Conservation (phyloP, 2,329 filamentous ascomycete genomes). For the Volutella citrinella region DNA sequence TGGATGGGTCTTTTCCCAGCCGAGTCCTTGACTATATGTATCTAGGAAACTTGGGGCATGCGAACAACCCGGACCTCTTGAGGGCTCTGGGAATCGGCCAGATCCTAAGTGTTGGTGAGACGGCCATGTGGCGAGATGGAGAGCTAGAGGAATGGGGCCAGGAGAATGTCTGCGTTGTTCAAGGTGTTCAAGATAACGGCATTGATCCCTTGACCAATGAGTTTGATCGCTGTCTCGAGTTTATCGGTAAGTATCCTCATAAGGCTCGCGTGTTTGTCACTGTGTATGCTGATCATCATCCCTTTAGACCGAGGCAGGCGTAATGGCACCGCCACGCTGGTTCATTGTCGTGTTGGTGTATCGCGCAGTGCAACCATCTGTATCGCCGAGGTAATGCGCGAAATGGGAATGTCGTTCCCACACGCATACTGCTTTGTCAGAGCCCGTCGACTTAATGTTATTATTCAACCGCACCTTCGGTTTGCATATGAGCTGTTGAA, state of each 20-base stretch:
- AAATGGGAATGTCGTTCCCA: conserved; percentile 77
- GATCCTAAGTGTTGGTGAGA: conserved; percentile 89
- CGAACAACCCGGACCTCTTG: conserved; percentile 87
- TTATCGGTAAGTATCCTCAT: conserved; percentile 91
- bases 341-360: conserved; percentile 95
- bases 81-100: conserved; percentile 78
- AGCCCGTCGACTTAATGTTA: conserved; percentile 89
- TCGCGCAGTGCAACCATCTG: conserved; percentile 95
- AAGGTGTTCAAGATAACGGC: conserved; percentile 92
- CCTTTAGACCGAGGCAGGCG: conserved; percentile 71
- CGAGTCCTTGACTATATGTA: conserved; percentile 93
- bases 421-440: conserved; percentile 95
- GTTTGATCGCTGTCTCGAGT: conserved; percentile 81
- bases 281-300: no score
- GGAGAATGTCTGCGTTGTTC: conserved; percentile 77
- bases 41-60: conserved; percentile 86
- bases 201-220: conserved; percentile 88
- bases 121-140: conserved; percentile 73
- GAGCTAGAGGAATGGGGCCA: conserved; percentile 69
- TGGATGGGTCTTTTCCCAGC: conserved; percentile 90
- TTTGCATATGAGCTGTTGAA: conserved; percentile 95
- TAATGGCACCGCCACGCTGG: conserved; percentile 79
- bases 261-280: no score
- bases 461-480: conserved; percentile 92
- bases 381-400: conserved; percentile 96